A percentile compares a stretch with the other conserved stretches of the same genome.
Conservation (phyloP, 441 rosid genomes). For the Flueggea neowawraea region DNA sequence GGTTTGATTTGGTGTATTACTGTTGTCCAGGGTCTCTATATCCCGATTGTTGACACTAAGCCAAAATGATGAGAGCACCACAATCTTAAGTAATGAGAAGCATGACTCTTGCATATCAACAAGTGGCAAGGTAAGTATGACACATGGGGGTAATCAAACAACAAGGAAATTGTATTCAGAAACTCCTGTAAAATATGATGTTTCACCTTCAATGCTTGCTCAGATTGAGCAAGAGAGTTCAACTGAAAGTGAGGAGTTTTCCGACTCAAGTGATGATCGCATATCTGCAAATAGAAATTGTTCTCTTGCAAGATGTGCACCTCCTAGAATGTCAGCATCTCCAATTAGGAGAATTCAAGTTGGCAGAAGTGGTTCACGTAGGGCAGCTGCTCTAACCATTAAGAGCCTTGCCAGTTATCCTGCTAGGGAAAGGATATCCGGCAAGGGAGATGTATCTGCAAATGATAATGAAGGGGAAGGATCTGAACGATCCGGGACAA, state of each 20-base stretch:
- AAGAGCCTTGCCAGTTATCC: conserved; percentile 43
- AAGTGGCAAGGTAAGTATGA: too few species aligned
- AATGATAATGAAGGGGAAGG: conserved; percentile 44
- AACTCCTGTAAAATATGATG: conserved; percentile 51
- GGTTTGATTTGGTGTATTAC: too few species aligned
- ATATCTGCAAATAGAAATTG: conserved; percentile 53
- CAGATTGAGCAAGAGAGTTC: conserved; percentile 53
- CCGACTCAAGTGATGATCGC: conserved; percentile 36
- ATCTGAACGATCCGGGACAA: conserved; percentile 31
- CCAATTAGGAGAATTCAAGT: conserved; percentile 78
- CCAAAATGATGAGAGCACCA: too few species aligned
- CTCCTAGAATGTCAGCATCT: conserved; percentile 68
- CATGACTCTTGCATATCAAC: too few species aligned
- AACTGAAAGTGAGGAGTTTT: conserved; percentile 49
- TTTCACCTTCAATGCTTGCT: conserved; percentile 64
- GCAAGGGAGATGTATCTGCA: conserved; percentile 30
- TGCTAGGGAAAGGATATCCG: conserved; percentile 31
- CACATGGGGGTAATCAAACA: conserved; percentile 21
- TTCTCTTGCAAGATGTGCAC: conserved; percentile 43
- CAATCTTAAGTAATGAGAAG: too few species aligned
- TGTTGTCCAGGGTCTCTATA: too few species aligned
- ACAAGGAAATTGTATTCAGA: conserved; percentile 26
- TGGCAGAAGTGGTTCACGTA: conserved; percentile 54
- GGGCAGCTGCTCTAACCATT: conserved; percentile 53
- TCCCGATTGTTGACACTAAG: too few species aligned